Evolutionary conservation across 129 eudicot species (phyloP), one percentile per base, ranked within the genome.

Genomic region (Rutidosis leptorrhynchoides): DNA sequence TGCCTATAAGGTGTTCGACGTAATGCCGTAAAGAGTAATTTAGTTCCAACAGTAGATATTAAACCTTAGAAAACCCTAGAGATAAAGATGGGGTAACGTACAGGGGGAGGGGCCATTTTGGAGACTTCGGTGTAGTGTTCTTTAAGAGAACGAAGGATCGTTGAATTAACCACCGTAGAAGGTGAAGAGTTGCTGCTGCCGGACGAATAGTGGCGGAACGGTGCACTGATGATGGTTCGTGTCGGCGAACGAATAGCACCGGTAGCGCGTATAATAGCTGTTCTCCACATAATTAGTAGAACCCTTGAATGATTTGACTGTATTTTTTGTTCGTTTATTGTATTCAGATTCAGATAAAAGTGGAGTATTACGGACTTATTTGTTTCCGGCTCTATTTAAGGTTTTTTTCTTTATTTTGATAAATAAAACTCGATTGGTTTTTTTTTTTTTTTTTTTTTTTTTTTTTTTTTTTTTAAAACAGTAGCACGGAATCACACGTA

Each of bases 81-180:
- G 9, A 37, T 2, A 70, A 20, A 57, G 73, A 49, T 61, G 35
- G 73, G 54, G 7, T 14, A 3, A 52, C 66, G 43, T 80, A 88
- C 96, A 14, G 96, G 96, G 58, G 91, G 94, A 67, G 94, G 90
- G 22, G 82, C 75, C 91, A 85, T 79, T 69, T 82, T 85, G 84
- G 87, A 78, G 79, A 81, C 85, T 81, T 85, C 94, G 22, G 70
- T 57, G 72, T 85, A 89, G 80, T 89, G 96, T 5, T 89, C 96
- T 79, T 89, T 89, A 33, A 89, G 90, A 22, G 90, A 89, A 12
- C 94, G 90, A 54, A 89, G 90, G 25, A 85, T 67, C 67, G 83
- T 81, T 58, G 87, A 78, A 79, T 79, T 89, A 25, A 89, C 84
- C 30, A 83, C 92, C 57, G 80, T 40, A 42, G 93, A 80, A 0